phyloP scores from a whole-genome alignment of 2,329 filamentous ascomycete species.

The Paracoccidioides lutzii region DNA sequence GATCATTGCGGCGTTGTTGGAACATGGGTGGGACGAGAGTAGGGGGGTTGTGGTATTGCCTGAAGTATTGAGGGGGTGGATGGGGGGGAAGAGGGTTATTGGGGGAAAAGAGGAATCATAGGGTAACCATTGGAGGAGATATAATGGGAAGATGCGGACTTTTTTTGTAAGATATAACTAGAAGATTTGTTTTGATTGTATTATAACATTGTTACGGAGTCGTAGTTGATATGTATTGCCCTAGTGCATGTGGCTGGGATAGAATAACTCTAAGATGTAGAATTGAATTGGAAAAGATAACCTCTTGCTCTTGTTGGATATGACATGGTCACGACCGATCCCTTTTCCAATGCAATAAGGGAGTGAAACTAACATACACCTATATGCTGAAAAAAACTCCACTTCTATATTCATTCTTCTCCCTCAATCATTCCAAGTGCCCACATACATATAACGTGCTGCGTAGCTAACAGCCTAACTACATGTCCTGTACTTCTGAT shows the following conservation, averaged over 20 bases:
- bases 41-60: constrained; percentile 59
- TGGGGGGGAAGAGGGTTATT: constrained; percentile 63
- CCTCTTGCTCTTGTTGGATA: too few relatives aligned
- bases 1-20: constrained; percentile 75
- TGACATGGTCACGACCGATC: too few relatives aligned
- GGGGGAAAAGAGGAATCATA: constrained; percentile 18
- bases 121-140: neutral
- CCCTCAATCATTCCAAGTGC: too few relatives aligned
- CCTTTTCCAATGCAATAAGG: neutral
- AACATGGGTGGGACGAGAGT: constrained; percentile 75
- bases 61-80: constrained; percentile 66
- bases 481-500: too few relatives aligned
- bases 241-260: neutral
- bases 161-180: too few relatives aligned
- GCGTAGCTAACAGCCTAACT: too few relatives aligned
- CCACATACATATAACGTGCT: too few relatives aligned
- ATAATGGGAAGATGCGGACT: neutral
- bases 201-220: too few relatives aligned
- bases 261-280: constrained; percentile 4
- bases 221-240: too few relatives aligned
- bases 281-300: neutral
- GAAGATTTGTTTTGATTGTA: too few relatives aligned
- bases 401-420: too few relatives aligned
- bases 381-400: too few relatives aligned
- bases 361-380: neutral